Base-by-base conservation (phyloP, 2,329 filamentous ascomycete species). In the Hymenoscyphus fraxineus region DNA sequence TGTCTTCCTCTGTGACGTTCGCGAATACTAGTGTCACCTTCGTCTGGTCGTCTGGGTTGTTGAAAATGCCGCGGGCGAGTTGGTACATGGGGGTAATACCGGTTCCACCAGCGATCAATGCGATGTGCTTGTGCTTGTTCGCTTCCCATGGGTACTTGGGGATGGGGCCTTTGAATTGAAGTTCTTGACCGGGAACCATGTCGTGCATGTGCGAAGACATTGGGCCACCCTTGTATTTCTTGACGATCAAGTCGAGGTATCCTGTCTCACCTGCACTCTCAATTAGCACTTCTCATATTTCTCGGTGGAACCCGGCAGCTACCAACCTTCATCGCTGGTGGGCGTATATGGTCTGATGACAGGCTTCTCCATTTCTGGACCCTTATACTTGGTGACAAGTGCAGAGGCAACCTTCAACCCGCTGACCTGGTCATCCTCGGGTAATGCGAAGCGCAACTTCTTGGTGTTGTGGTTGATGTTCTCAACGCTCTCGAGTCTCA, bases 41-140 rank as follows among this genome's bases (percentile, higher is more conserved):
- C 73, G 95, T 99, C 86, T 95, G 93, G 82, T 99, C 95, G 55
- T 91, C 86, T 66, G 94, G 92, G 85, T 97, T 96, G 80, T 89
- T 92, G 88, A 98, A 96, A 80, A 99, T 97, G 75, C 88, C 85
- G 68, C 92, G 92, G 69, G 87, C 83, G 57, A 99, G 88, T 83
- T 99, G 95, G 84, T 91, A 98, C 94, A 98, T 97, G 71, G 95
- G 95, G 12, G 95, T 95, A 78, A 99, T 96, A 67, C 95, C 95
- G 7, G 95, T 97, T 69, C 95, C 95, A 73, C 95, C 95, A n/a
- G 94, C 92, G 68, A 99, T 85, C 70, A 94, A 83, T 47, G 86
- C 89, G 73, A 96, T 87, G 82, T 98, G 93, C 66, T 91, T 82
- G 82, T 97, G 93, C 86, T 97, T 97, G 85, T 98, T 98, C 71